Evolutionary conservation across 768 basidiomycete genomes (phyloP), one percentile per base, ranked within the genome.

Genomic region (Serendipita vermifera): DNA sequence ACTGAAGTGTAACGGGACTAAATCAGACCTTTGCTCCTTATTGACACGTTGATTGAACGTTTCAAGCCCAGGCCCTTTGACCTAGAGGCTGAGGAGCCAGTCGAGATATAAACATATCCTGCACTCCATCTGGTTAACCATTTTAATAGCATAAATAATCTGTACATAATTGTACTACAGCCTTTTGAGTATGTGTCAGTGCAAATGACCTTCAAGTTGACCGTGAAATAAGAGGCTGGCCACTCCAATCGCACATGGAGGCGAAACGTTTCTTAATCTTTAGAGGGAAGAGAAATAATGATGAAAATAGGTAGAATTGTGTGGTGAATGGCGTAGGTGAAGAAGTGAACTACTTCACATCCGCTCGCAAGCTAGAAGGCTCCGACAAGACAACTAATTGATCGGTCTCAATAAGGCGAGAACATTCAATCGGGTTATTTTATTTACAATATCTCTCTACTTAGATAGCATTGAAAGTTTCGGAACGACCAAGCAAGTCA

Each of bases 121-220:
- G 22, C 89, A 73, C 72, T 93, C 91, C 90, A 93, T 92, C 74
- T 93, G 90, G 68, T 96, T 96, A 64, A 96, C 84, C 75, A 93
- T 91, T 41, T 85, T 77, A 5, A 93, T 71, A 1, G 75, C 71
- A 63, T 92, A 93, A 79, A 90, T 83, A 26, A 80, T 82, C 67
- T 92, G 87, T 0, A 86, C 89, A 35, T 92, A 89, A 39, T 92
- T 85, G 3, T 80, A 79, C 90, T 90, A 93, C 0, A 84, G 87
- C 66, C 89, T 89, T 92, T 92, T 11, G 85, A 88, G 67, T 92
- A 93, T 0, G 88, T 92, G 63, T 92, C 89, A 72, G 92, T 88
- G 70, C 89, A 91, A 48, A 90, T 85, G n/a, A 91, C 85, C 65
- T 90, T 90, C 6, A 81, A 84, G 2, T 86, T 80, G 64, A 92